A percentile compares a stretch with the other conserved stretches of the same genome.
phyloP scores from a whole-genome alignment of 306 rosid genomes.

The Begonia fuchsioides region DNA sequence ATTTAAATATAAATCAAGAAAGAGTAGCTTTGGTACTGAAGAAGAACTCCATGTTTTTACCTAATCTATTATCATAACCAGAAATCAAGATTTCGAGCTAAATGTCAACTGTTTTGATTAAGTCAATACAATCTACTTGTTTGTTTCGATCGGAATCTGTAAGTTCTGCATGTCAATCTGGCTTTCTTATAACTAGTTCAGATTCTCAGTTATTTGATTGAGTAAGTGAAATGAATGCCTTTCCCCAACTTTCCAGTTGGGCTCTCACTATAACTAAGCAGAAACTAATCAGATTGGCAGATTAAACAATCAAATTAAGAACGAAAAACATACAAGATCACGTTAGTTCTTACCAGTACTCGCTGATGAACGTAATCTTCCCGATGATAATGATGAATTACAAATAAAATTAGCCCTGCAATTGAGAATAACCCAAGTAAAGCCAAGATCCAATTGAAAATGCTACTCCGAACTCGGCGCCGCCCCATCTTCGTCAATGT shows the following conservation, averaged over 20 bases:
- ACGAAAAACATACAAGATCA: slow-evolving; percentile 1
- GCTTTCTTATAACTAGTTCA: background rate
- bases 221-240: background rate
- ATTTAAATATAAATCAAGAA: too few relatives aligned
- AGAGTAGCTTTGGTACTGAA: too few relatives aligned
- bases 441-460: slow-evolving; percentile 72
- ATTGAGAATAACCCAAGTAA: slow-evolving; percentile 46
- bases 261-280: too few relatives aligned
- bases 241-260: background rate
- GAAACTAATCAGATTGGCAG: background rate
- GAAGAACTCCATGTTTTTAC: too few relatives aligned
- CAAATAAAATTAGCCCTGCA: slow-evolving; percentile 45
- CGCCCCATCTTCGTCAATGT: slow-evolving; percentile 52
- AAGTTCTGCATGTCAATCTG: too few relatives aligned
- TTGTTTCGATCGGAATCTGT: too few relatives aligned
- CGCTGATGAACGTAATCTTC: slow-evolving; percentile 56
- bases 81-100: too few relatives aligned
- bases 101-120: too few relatives aligned
- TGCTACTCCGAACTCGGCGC: slow-evolving; percentile 84
- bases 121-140: too few relatives aligned
- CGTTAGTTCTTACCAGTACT: slow-evolving; percentile 25
- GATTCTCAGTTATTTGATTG: background rate
- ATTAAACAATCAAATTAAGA: background rate
- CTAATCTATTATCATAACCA: too few relatives aligned
- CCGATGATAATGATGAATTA: slow-evolving; percentile 51